Conservation (phyloP, 2,329 filamentous ascomycete species). For the Macroventuria anomochaeta region DNA sequence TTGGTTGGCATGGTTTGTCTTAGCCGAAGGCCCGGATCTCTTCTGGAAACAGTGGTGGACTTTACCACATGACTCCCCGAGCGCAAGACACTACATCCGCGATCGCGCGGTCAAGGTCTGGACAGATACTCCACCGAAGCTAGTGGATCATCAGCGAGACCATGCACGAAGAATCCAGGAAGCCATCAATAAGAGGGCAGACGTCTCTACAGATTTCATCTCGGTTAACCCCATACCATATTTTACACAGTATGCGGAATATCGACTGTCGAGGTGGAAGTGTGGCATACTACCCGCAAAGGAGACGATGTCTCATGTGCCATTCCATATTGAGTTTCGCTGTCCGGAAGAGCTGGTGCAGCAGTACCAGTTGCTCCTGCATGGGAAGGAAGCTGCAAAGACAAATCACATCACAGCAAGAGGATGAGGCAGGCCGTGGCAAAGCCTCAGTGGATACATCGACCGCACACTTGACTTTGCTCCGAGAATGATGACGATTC, state of each 20-base stretch:
- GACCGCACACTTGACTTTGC: background rate
- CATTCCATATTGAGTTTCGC: conserved; percentile 40
- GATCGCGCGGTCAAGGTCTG: conserved; percentile 34
- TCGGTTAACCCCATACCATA: conserved; percentile 30
- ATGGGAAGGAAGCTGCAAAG: conserved; percentile 3
- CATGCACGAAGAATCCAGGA: conserved; percentile 29
- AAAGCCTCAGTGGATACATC: background rate
- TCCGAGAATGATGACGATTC: background rate
- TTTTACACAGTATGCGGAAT: conserved; percentile 33
- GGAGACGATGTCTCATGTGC: conserved; percentile 33
- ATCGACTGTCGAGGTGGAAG: conserved; percentile 15
- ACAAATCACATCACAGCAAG: background rate
- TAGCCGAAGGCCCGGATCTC: conserved; percentile 38
- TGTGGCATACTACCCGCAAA: conserved; percentile 14
- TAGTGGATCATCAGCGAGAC: conserved; percentile 28
- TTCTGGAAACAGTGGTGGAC: conserved; percentile 45
- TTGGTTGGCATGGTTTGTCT: conserved; percentile 44
- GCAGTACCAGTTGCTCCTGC: conserved; percentile 19
- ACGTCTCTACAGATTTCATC: conserved; percentile 15
- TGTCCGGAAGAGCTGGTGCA: conserved; percentile 35
- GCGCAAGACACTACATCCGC: conserved; percentile 37
- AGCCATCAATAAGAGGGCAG: conserved; percentile 28
- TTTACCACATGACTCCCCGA: conserved; percentile 15
- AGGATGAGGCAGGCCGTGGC: background rate
- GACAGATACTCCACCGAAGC: conserved; percentile 22